Conservation (phyloP, 208 protist genomes). For the Naegleria lovaniensis region DNA sequence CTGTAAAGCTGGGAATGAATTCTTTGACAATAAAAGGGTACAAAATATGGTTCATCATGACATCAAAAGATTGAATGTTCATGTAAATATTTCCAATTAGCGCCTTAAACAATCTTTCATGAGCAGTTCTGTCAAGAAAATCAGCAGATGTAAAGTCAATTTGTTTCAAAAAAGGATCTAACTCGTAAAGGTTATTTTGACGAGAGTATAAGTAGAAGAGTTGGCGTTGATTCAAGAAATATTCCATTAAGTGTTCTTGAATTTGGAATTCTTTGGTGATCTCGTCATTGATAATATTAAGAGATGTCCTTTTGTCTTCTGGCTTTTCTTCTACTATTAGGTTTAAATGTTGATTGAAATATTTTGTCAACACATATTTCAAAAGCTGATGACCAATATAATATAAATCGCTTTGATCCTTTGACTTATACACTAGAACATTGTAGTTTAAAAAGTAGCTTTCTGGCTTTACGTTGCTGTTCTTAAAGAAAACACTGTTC, state of each 20-base stretch:
- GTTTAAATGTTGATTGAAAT: neutral
- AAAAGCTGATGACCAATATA: neutral
- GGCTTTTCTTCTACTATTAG: neutral
- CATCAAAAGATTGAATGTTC: neutral
- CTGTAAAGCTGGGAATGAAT: neutral
- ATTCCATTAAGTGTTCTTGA: neutral
- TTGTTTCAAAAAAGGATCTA: neutral
- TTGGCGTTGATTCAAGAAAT: neutral
- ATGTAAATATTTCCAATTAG: neutral
- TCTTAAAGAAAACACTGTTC: neutral
- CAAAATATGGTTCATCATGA: neutral
- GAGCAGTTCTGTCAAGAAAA: neutral
- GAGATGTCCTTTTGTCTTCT: neutral
- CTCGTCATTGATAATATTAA: neutral
- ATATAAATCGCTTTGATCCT: neutral
- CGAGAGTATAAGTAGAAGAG: neutral
- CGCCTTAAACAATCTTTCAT: neutral
- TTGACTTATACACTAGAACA: neutral
- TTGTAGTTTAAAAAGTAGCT: neutral
- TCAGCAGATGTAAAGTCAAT: neutral
- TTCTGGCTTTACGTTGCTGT: neutral
- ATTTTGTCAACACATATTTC: neutral
- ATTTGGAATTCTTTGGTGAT: neutral
- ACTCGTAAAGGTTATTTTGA: neutral
- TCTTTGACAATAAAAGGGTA: neutral